A percentile compares a stretch with the other conserved stretches of the same genome.
These are phyloP conservation scores for Coniochaeta hoffmannii DNA, from an alignment of 2,329 filamentous ascomycete species.

Conservation along the genomic window DNA sequence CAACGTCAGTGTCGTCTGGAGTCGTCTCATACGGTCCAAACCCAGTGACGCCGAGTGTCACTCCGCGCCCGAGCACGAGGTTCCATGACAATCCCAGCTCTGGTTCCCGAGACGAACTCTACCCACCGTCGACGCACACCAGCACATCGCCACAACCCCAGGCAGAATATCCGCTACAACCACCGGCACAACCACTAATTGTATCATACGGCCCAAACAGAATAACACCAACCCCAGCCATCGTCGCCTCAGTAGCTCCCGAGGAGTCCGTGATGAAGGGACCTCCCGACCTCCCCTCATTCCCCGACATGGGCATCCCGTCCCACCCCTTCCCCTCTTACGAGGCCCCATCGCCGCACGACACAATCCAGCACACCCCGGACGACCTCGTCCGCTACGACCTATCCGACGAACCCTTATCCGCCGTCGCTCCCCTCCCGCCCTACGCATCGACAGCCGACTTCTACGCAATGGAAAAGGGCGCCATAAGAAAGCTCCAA, in stretches of 20 bases:
- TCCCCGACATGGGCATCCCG: not conserved
- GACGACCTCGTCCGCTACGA: not conserved
- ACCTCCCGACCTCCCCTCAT: not conserved
- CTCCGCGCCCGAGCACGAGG: constrained; percentile 3
- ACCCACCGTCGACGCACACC: not conserved
- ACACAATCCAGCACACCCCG: not conserved
- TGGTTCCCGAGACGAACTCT: constrained; percentile 12
- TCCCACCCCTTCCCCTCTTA: not conserved
- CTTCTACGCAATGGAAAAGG: constrained; percentile 18
- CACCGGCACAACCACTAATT: not conserved
- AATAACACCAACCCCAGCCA: not conserved
- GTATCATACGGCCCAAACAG: not conserved
- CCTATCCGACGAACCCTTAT: not conserved
- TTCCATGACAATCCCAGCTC: constrained; percentile 6
- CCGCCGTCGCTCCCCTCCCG: constrained; percentile 11
- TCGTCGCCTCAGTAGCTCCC: not conserved
- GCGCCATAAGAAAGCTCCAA: constrained; percentile 16
- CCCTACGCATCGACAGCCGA: constrained; percentile 18
- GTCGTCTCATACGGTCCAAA: constrained; percentile 20
- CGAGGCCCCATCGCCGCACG: not conserved
- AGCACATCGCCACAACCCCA: constrained; percentile 4
- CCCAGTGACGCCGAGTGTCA: constrained; percentile 14
- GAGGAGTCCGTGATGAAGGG: not conserved
- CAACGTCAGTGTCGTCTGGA: not conserved
- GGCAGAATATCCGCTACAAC: not conserved